Base-by-base conservation (phyloP, 768 basidiomycete genomes). In the Boletus tomentosulus region DNA sequence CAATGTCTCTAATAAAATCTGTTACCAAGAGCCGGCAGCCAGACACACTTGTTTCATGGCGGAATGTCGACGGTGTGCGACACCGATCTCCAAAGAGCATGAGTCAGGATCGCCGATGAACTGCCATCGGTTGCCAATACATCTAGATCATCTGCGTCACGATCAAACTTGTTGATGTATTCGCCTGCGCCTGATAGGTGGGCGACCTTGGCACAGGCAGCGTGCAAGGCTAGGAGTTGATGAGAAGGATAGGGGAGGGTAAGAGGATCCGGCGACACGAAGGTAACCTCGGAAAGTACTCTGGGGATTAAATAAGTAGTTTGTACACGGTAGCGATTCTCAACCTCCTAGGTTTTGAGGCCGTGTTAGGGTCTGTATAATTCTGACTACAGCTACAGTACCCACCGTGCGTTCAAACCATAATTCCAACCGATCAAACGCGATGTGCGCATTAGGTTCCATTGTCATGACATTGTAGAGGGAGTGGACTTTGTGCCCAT, bases 121-220 rank as follows among this genome's bases (percentile, higher is more conserved):
- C 30, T 24, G 19, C 50, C 50, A 33, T 50, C 50, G 10, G 39
- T 16, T 24, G 30, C 41, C 19, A 43, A 22, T 34, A 52, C 55
- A 3, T 10, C 13, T 16, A 41, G 41, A 10, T 46, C 54, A 42
- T 68, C 66, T 31, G 67, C 42, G 51, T 72, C 66, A 22, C 55
- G 46, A 15, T 59, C 47, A 28, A 73, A 37, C 33, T 56, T 66
- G 34, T 70, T 65, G 27, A 77, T 70, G 39, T 67, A 69, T 41
- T 64, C 65, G 6, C 61, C 66, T 3, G 72, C 76, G 31, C 76
- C 74, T 3, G 74, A 76, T 31, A 75, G 62, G 57, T 72, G 67
- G 30, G 73, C 71, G 2, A 75, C 67, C 48, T 69, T 65, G 16
- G 75, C 72, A 50, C 73, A 76, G 24, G 71, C 66, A n/a, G 74